These are phyloP conservation scores for Diplodia sapinea DNA, from an alignment of 2,329 filamentous ascomycete species.

Conservation along the genomic window DNA sequence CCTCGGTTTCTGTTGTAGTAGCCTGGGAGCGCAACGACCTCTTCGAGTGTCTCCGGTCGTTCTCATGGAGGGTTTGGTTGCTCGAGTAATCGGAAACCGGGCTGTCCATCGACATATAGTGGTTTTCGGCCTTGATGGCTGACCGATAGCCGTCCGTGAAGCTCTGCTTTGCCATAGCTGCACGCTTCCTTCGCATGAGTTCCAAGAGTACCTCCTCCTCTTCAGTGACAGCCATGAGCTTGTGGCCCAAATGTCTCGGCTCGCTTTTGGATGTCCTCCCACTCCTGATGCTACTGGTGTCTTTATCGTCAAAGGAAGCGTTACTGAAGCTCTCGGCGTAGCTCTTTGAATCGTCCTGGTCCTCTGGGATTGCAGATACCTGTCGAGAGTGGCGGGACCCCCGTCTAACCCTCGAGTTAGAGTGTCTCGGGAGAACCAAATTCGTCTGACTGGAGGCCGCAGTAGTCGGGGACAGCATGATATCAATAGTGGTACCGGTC, in stretches of 20 bases:
- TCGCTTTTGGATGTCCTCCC: constrained; percentile 44
- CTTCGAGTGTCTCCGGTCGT: constrained; percentile 4
- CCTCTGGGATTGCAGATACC: constrained; percentile 47
- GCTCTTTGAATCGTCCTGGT: constrained; percentile 35
- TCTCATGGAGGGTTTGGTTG: neutral
- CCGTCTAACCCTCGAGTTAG: constrained; percentile 33
- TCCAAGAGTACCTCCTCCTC: constrained; percentile 58
- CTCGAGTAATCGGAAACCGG: neutral
- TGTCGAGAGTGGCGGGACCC: constrained; percentile 44
- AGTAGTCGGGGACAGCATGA: constrained; percentile 45
- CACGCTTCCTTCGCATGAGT: constrained; percentile 57
- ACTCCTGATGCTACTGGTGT: constrained; percentile 39
- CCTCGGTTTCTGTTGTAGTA: neutral
- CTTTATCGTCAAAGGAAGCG: constrained; percentile 25
- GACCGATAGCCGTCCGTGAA: constrained; percentile 47
- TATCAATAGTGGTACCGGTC: constrained; percentile 47
- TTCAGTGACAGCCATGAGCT: constrained; percentile 56
- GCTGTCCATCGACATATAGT: neutral
- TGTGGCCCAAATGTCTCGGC: constrained; percentile 42
- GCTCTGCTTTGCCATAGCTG: constrained; percentile 52
- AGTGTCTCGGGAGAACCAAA: constrained; percentile 34
- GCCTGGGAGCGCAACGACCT: neutral
- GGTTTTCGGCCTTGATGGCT: constrained; percentile 43
- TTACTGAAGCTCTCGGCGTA: constrained; percentile 3
- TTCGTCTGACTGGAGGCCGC: constrained; percentile 36